phyloP scores from a whole-genome alignment of 306 rosid genomes.

The Lathyrus tuberosus region DNA sequence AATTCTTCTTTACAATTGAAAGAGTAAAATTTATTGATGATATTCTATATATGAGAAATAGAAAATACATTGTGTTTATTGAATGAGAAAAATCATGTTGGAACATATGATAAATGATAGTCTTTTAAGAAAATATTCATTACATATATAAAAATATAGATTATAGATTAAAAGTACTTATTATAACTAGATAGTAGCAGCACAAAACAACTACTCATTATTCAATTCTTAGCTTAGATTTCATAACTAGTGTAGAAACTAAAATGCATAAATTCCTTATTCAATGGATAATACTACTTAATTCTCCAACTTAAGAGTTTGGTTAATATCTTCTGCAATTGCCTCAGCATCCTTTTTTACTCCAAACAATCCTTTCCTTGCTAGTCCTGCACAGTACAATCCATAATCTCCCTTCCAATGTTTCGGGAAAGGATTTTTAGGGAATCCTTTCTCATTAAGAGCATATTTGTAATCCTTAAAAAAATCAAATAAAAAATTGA shows the following conservation, averaged over 20 bases:
- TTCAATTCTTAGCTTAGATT: not conserved
- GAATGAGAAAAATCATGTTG: too few relatives aligned
- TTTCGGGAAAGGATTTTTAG: constrained; percentile 44
- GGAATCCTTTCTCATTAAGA: constrained; percentile 56
- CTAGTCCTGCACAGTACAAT: constrained; percentile 60
- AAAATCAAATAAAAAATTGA: not conserved
- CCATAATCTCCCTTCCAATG: constrained; percentile 72
- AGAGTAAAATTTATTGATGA: too few relatives aligned
- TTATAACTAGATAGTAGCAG: not conserved
- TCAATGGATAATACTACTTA: not conserved
- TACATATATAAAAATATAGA: not conserved
- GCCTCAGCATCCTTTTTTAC: constrained; percentile 51
- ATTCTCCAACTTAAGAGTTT: not conserved
- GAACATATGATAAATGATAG: not conserved
- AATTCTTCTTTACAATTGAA: too few relatives aligned
- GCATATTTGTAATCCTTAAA: constrained; percentile 48
- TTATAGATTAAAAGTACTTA: too few relatives aligned
- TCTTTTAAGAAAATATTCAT: not conserved
- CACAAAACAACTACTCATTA: too few relatives aligned
- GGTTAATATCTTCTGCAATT: constrained; percentile 48
- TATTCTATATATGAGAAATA: too few relatives aligned
- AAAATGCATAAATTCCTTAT: not conserved
- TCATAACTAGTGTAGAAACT: not conserved
- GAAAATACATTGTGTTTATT: too few relatives aligned
- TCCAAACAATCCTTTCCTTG: constrained; percentile 59